These are phyloP conservation scores for Camellia oleifera DNA, from an alignment of 179 eudicot genomes.

Conservation along the genomic window DNA sequence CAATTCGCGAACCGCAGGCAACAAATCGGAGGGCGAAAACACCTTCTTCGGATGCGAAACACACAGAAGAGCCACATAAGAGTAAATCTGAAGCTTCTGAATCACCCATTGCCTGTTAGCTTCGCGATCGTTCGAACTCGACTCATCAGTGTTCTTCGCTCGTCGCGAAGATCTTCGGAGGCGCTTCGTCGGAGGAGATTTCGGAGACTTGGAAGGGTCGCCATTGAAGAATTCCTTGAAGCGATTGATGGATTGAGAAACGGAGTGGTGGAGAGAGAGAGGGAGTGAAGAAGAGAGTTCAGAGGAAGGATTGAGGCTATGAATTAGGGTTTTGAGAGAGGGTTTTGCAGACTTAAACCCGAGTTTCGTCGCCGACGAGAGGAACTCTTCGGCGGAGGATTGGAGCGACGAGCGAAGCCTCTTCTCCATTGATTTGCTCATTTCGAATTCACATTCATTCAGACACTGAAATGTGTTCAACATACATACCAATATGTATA, in stretches of 20 bases:
- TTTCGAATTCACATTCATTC: neutral
- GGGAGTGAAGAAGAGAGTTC: conserved; percentile 61
- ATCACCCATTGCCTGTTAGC: conserved; percentile 19
- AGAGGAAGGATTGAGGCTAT: conserved; percentile 45
- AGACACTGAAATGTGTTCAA: too few species aligned
- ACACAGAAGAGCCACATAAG: conserved; percentile 53
- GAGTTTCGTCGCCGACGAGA: conserved; percentile 50
- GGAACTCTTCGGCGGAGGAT: conserved; percentile 68
- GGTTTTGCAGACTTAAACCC: conserved; percentile 65
- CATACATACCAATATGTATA: neutral
- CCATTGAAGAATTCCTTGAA: conserved; percentile 33
- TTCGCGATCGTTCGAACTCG: conserved; percentile 14
- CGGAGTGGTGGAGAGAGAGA: conserved; percentile 45
- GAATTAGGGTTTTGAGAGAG: conserved; percentile 64
- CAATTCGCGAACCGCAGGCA: conserved; percentile 58
- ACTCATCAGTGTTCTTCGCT: conserved; percentile 11
- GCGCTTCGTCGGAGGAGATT: conserved; percentile 61
- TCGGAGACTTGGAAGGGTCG: conserved; percentile 30
- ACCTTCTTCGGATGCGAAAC: conserved; percentile 54
- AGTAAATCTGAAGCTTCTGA: conserved; percentile 55
- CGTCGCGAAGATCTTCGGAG: conserved; percentile 55
- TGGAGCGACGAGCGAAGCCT: conserved; percentile 73
- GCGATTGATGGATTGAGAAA: conserved; percentile 47
- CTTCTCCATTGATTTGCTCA: conserved; percentile 62
- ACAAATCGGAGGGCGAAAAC: conserved; percentile 50